phyloP scores from a whole-genome alignment of 371 early-diverging fungal species.

The Actinomortierella wolfii region DNA sequence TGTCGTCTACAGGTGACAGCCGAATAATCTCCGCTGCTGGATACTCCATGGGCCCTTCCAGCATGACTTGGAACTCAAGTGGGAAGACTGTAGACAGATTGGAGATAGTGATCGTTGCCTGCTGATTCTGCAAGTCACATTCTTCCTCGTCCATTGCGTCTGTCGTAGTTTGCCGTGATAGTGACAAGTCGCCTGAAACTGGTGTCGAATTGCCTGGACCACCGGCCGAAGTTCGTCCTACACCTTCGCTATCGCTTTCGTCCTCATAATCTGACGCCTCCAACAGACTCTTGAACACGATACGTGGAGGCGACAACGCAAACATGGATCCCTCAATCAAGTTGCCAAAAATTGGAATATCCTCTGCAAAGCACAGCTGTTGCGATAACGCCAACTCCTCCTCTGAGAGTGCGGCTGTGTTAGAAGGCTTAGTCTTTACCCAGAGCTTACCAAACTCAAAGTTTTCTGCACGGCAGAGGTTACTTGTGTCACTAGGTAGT shows the following conservation, averaged over 20 bases:
- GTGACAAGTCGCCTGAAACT: neutral
- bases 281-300: slow-evolving; percentile 63
- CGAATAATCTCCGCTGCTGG: slow-evolving; percentile 64
- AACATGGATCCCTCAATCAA: slow-evolving; percentile 74
- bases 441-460: slow-evolving; percentile 62
- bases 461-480: slow-evolving; percentile 63
- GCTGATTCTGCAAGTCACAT: slow-evolving; percentile 23
- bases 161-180: neutral
- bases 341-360: slow-evolving; percentile 70
- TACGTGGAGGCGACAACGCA: slow-evolving; percentile 60
- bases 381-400: slow-evolving; percentile 31
- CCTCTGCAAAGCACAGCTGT: slow-evolving; percentile 50
- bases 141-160: neutral
- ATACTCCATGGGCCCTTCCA: slow-evolving; percentile 81
- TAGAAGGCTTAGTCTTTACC: slow-evolving; percentile 54
- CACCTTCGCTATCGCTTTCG: slow-evolving; percentile 43
- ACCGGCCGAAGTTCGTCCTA: neutral
- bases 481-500: slow-evolving; percentile 56
- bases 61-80: slow-evolving; percentile 66
- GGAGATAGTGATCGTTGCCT: slow-evolving; percentile 56
- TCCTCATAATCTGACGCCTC: slow-evolving; percentile 46
- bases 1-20: slow-evolving; percentile 58
- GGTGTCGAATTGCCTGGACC: neutral
- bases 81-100: slow-evolving; percentile 71
- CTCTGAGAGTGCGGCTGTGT: slow-evolving; percentile 28